A percentile compares a stretch with the other conserved stretches of the same genome.
These are phyloP conservation scores for Tuber microsphaerosporum DNA, from an alignment of 495 filamentous ascomycete species.

Conservation along the genomic window DNA sequence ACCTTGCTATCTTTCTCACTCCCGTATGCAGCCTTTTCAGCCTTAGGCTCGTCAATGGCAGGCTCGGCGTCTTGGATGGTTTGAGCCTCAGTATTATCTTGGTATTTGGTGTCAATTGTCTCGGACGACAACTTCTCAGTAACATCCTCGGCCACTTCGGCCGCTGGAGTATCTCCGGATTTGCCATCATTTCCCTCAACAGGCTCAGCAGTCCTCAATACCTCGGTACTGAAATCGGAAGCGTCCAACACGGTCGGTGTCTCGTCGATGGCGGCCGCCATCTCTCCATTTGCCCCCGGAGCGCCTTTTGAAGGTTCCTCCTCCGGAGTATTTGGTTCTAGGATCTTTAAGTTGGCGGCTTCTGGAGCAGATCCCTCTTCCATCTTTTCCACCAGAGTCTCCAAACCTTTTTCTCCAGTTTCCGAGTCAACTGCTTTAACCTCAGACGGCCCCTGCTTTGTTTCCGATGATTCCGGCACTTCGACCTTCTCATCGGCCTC, in stretches of 20 bases:
- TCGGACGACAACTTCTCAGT: conserved; percentile 10
- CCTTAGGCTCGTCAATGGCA: conserved; percentile 18
- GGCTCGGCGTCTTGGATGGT: background rate
- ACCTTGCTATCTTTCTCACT: background rate
- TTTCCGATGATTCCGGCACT: background rate
- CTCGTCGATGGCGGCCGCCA: background rate
- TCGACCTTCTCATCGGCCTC: conserved; percentile 1
- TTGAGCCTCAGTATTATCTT: background rate
- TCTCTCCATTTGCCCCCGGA: background rate
- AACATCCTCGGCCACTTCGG: conserved; percentile 15
- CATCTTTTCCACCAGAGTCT: conserved; percentile 1
- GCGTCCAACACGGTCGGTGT: background rate
- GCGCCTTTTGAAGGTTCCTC: conserved; percentile 17
- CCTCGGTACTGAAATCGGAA: conserved; percentile 44
- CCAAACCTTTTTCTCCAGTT: conserved; percentile 7
- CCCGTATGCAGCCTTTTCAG: conserved; percentile 19
- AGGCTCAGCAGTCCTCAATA: conserved; percentile 47
- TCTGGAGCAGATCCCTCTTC: conserved; percentile 9
- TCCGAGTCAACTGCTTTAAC: conserved; percentile 2
- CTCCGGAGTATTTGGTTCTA: background rate
- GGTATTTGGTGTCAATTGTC: background rate
- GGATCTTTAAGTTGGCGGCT: background rate
- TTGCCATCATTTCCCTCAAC: conserved; percentile 36
- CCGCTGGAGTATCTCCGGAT: background rate
- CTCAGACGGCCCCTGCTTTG: conserved; percentile 1